Evolutionary conservation across 176 grass and related monocot genomes (phyloP).

Genomic region (Triticum dicoccoides): DNA sequence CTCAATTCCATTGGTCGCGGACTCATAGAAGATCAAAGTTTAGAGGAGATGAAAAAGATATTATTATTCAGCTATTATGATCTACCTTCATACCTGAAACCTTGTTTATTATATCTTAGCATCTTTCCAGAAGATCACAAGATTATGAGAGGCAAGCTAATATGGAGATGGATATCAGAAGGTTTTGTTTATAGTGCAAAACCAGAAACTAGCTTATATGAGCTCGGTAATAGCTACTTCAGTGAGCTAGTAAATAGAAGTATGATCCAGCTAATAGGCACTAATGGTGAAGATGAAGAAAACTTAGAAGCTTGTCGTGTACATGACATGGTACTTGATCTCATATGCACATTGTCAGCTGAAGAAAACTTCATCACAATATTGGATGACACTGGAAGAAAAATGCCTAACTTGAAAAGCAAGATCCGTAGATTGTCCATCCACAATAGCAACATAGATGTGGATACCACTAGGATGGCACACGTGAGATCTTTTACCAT

Average conservation of each 20-base stretch:
- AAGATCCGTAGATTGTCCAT: neutral
- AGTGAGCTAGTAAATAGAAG: neutral
- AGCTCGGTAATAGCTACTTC: neutral
- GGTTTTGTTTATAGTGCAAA: neutral
- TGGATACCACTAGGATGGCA: neutral
- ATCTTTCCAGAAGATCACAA: neutral
- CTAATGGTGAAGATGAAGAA: neutral
- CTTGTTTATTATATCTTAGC: neutral
- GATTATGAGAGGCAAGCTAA: accelerated
- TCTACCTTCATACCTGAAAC: neutral
- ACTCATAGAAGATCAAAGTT: neutral
- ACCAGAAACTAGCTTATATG: neutral
- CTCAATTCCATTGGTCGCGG: neutral
- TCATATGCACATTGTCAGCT: no score
- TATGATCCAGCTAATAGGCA: neutral
- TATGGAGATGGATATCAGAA: neutral
- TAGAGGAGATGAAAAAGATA: neutral
- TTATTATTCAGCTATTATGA: neutral
- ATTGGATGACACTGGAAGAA: no score
- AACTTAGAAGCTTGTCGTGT: no score
- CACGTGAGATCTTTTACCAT: neutral
- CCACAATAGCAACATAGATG: neutral
- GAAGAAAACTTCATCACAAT: no score
- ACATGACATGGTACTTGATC: no score
- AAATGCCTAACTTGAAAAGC: neutral